phyloP scores from a whole-genome alignment of 1,284 basidiomycete genomes.

The Cutaneotrichosporon sp. region DNA sequence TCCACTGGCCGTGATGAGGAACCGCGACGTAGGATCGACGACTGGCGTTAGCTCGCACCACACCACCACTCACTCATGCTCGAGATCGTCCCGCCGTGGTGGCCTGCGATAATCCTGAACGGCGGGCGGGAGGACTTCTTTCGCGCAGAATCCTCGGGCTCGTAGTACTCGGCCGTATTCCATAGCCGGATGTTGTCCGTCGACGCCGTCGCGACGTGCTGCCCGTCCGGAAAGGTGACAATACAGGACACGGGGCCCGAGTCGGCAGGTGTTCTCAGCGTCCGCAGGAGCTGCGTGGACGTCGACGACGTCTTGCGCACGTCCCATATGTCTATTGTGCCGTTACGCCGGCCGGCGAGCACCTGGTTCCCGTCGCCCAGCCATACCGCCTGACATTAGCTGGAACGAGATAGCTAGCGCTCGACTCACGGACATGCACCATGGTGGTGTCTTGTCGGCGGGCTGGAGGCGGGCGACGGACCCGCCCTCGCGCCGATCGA shows the following conservation, averaged over 20 bases:
- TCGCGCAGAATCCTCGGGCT: constrained; percentile 56
- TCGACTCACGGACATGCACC: constrained; percentile 81
- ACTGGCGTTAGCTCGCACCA: constrained; percentile 53
- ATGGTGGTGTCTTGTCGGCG: constrained; percentile 85
- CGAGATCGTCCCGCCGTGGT: constrained; percentile 89
- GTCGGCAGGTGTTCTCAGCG: constrained; percentile 75
- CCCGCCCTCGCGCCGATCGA: constrained; percentile 61
- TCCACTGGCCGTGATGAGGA: constrained; percentile 85
- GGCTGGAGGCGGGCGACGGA: constrained; percentile 80
- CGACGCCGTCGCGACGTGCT: constrained; percentile 85
- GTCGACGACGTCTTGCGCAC: constrained; percentile 61
- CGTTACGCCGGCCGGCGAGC: constrained; percentile 86
- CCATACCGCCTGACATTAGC: constrained; percentile 73
- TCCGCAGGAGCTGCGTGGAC: constrained; percentile 69
- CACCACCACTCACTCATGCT: constrained; percentile 65
- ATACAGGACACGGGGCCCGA: constrained; percentile 90
- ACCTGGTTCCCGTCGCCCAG: constrained; percentile 81
- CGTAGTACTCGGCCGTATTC: constrained; percentile 76
- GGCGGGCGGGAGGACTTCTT: constrained; percentile 57
- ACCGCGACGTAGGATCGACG: constrained; percentile 76
- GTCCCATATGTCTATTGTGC: constrained; percentile 91
- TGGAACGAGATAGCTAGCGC: not conserved
- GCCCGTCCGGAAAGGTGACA: constrained; percentile 80
- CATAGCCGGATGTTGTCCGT: constrained; percentile 90
- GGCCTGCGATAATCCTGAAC: constrained; percentile 94